These are phyloP conservation scores for Aureobasidium sp. DNA, from an alignment of 2,329 filamentous ascomycete genomes.

Conservation along the genomic window DNA sequence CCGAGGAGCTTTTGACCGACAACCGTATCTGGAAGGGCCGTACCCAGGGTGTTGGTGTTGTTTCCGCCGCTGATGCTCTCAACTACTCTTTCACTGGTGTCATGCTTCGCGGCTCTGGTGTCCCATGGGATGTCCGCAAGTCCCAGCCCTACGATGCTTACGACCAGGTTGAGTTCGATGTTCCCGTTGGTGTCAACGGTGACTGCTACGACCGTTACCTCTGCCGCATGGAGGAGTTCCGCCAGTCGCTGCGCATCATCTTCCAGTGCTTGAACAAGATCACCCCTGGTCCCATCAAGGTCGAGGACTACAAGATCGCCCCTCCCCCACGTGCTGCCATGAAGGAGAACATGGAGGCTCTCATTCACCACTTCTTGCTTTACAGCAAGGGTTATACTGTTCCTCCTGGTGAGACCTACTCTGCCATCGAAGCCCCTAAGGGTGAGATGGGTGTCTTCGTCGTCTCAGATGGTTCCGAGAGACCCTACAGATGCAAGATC, in stretches of 20 bases:
- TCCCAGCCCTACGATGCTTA: constrained; percentile 96
- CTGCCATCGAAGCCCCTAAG: constrained; percentile 97
- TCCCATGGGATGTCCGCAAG: constrained; percentile 96
- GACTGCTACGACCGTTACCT: constrained; percentile 99
- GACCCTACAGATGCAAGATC: constrained; percentile 96
- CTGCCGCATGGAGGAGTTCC: constrained; percentile 99
- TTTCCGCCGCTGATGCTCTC: constrained; percentile 85
- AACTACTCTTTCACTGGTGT: constrained; percentile 96
- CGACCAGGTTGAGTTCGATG: constrained; percentile 95
- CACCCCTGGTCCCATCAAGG: constrained; percentile 85
- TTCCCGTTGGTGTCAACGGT: constrained; percentile 91
- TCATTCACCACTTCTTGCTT: constrained; percentile 98
- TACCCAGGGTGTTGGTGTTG: constrained; percentile 84
- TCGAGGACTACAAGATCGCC: constrained; percentile 98
- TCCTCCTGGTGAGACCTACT: constrained; percentile 96
- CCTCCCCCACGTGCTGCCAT: constrained; percentile 94
- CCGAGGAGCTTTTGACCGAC: constrained; percentile 95
- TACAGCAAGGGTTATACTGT: constrained; percentile 98
- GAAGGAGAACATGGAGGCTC: constrained; percentile 99
- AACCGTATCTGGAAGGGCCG: constrained; percentile 99
- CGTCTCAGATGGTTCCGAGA: constrained; percentile 91
- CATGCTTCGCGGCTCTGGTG: constrained; percentile 93
- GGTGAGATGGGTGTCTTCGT: constrained; percentile 98
- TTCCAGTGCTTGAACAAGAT: constrained; percentile 99
- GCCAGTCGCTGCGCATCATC: constrained; percentile 95